These are phyloP conservation scores for Theobroma grandiflorum DNA, from an alignment of 441 rosid species.

Conservation along the genomic window DNA sequence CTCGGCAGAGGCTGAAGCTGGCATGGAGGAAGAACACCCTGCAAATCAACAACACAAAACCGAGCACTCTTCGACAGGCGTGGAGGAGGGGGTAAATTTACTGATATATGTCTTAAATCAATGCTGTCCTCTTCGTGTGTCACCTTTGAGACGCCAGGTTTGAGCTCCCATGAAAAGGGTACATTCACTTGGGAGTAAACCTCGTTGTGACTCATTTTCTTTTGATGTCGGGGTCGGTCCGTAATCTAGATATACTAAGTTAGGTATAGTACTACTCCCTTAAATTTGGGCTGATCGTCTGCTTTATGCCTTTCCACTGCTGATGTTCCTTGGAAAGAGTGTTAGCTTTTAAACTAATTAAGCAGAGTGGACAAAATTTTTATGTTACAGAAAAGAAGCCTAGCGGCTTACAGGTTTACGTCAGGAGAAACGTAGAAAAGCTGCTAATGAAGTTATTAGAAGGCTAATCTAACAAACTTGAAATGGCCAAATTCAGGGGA, in stretches of 20 bases:
- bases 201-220: slow-evolving; percentile 26
- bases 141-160: slow-evolving; percentile 45
- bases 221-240: neutral
- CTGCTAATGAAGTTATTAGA: slow-evolving; percentile 14
- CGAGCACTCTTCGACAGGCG: slow-evolving; percentile 12
- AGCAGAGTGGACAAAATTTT: neutral
- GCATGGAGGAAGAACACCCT: neutral
- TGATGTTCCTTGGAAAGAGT: slow-evolving; percentile 21
- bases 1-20: neutral
- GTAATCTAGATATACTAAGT: neutral
- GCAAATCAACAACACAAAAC: neutral
- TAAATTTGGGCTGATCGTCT: slow-evolving; percentile 12
- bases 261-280: neutral
- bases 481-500: neutral
- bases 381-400: neutral
- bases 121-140: slow-evolving; percentile 2
- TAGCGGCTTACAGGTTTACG: slow-evolving; percentile 15
- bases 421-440: slow-evolving; percentile 18
- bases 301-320: slow-evolving; percentile 32
- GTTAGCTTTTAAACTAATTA: slow-evolving; percentile 27
- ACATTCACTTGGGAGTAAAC: slow-evolving; percentile 28
- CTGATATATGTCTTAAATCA: neutral
- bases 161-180: slow-evolving; percentile 54
- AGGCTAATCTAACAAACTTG: neutral
- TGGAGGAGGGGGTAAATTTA: slow-evolving; percentile 27